Percentiles rank a stretch among this genome's conserved stretches.
Conservation (phyloP, 2,329 filamentous ascomycete genomes). For the Diaporthe batatas region DNA sequence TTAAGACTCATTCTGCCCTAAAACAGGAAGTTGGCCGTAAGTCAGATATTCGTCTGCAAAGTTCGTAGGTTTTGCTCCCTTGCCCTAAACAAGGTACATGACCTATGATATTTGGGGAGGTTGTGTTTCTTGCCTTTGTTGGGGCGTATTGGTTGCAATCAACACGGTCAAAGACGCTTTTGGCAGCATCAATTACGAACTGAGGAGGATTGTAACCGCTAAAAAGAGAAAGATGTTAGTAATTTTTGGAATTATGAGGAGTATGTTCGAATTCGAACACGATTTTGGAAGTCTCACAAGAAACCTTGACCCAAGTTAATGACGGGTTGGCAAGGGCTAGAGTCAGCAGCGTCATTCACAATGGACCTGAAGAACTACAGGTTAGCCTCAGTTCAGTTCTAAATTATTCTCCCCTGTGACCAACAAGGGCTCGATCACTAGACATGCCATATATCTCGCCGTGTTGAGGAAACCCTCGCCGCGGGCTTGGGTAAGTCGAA, state of each 20-base stretch:
- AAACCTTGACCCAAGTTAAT: slow-evolving; percentile 10
- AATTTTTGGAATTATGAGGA: neutral
- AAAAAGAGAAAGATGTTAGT: neutral
- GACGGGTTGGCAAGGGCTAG: slow-evolving; percentile 2
- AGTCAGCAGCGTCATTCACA: neutral
- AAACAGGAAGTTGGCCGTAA: too few relatives aligned
- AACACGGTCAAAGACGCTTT: neutral
- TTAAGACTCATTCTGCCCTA: neutral
- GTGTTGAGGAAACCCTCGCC: neutral
- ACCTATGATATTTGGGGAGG: neutral
- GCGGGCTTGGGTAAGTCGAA: neutral
- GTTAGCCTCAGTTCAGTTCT: neutral
- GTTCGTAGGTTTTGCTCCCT: neutral
- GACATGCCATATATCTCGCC: neutral
- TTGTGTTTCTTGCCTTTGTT: neutral
- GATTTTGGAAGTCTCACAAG: neutral
- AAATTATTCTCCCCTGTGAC: neutral
- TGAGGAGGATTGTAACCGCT: neutral
- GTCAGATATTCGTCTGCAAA: too few relatives aligned
- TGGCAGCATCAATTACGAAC: neutral
- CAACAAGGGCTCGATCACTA: neutral
- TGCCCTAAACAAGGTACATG: neutral
- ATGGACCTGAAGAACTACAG: neutral
- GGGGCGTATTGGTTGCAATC: slow-evolving; percentile 12
- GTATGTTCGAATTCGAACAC: neutral